Evolutionary conservation across 371 early-diverging fungal species (phyloP), one percentile per base, ranked within the genome.

Genomic region (Zychaea mexicana): DNA sequence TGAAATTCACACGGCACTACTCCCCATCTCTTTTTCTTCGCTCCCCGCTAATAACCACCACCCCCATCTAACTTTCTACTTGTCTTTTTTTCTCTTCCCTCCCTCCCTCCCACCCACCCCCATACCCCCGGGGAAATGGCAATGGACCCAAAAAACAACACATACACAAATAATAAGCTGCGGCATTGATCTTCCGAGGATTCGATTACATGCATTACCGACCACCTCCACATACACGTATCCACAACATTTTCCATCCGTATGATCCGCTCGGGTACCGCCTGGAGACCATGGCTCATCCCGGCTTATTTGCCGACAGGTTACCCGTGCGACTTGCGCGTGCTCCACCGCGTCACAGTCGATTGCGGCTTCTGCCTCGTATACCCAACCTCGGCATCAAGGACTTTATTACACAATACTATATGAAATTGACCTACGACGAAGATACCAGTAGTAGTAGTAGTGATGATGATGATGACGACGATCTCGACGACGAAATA

Each of bases 241-340:
- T 83, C 60, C 81, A 78, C 67, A 90, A 89, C 69, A 68, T 91
- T 26, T 91, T 89, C 66, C 85, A 89, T 62, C 83, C 90, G 2
- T 88, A 85, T 62, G 91, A 89, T 60, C 89, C 89, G 0, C 65
- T 89, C n/a, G 88, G 87, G 0, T 91, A 91, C 64, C 78, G 91
- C 15, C 60, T 86, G 33, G 91, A 91, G 56, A 89, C 91, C 0
- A 69, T 90, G 66, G 67, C 85, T n/a, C 82, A 89, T 60, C 39
- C 77, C 2, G 63, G 71, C 19, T 89, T n/a, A n/a, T n/a, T 84
- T 69, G 70, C 75, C 15, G 75, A 75, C 13, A 70, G 88, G 39
- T 76, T 84, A 5, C 89, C 91, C 0, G 77, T 84, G 4, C 42
- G 64, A 17, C 31, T 80, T 9, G 59, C 54, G 6, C 57, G 67